Evolutionary conservation across 495 filamentous ascomycete genomes (phyloP).

Genomic region (Hypoxylon rickii): DNA sequence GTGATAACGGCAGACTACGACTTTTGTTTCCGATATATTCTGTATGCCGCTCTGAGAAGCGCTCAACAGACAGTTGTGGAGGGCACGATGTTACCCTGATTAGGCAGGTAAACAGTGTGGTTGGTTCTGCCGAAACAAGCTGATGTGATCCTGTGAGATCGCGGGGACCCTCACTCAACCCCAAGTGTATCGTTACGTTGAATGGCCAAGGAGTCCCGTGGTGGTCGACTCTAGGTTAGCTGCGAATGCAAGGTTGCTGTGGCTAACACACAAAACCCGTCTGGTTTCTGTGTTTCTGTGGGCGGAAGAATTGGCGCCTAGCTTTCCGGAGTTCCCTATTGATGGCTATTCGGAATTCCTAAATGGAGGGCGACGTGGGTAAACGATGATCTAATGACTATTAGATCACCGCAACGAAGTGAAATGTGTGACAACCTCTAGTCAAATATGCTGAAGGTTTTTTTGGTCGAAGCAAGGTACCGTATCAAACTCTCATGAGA

Average conservation of each 20-base stretch:
- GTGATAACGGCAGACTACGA: constrained; percentile 18
- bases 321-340: constrained; percentile 16
- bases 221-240: constrained; percentile 12
- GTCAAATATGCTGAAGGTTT: constrained; percentile 22
- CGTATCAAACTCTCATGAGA: constrained; percentile 27
- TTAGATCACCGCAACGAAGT: constrained; percentile 16
- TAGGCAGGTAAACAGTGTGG: constrained; percentile 33
- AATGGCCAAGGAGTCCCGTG: constrained; percentile 11
- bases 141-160: constrained; percentile 34
- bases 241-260: constrained; percentile 30
- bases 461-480: constrained; percentile 13
- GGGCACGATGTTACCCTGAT: constrained; percentile 33
- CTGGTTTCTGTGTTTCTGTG: neutral
- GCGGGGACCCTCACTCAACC: constrained; percentile 21
- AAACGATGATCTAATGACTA: constrained; percentile 18
- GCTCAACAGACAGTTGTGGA: constrained; percentile 21
- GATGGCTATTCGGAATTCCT: constrained; percentile 22
- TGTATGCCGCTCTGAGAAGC: constrained; percentile 22
- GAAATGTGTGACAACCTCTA: constrained; percentile 24
- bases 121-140: constrained; percentile 28
- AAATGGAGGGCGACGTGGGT: constrained; percentile 10
- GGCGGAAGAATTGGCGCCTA: neutral
- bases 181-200: constrained; percentile 35
- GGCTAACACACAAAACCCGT: constrained; percentile 14
- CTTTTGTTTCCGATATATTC: constrained; percentile 10